These are phyloP conservation scores for Alternaria rosae DNA, from an alignment of 2,329 filamentous ascomycete genomes.

Conservation along the genomic window DNA sequence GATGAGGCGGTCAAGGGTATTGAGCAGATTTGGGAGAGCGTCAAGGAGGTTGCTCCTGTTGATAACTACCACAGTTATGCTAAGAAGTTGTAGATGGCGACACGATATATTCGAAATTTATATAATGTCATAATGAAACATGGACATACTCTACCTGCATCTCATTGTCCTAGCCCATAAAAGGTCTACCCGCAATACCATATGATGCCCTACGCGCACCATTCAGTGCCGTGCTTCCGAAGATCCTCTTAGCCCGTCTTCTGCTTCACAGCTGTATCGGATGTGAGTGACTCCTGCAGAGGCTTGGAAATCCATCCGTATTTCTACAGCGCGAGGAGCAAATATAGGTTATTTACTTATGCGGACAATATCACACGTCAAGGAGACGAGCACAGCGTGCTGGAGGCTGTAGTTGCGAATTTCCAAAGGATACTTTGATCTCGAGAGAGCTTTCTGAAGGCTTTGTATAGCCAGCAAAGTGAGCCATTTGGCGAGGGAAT, in stretches of 20 bases:
- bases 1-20: conserved; percentile 30
- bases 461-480: too few species aligned
- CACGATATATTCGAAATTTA: not conserved
- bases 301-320: too few species aligned
- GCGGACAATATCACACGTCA: too few species aligned
- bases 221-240: too few species aligned
- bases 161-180: not conserved
- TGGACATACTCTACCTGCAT: not conserved
- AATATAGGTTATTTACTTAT: too few species aligned
- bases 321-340: too few species aligned
- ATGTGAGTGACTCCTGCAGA: too few species aligned
- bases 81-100: not conserved
- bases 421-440: not conserved
- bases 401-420: not conserved
- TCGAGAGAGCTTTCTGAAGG: not conserved
- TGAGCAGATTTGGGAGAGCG: conserved; percentile 34
- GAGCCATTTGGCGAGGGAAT: too few species aligned
- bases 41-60: conserved; percentile 37
- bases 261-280: not conserved
- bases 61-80: conserved; percentile 30
- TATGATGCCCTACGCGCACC: not conserved
- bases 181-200: not conserved
- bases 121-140: not conserved
- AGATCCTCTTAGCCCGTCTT: not conserved
- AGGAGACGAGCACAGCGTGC: not conserved